Base-by-base conservation (phyloP, 2,329 filamentous ascomycete genomes). In the Epichloe sp. region DNA sequence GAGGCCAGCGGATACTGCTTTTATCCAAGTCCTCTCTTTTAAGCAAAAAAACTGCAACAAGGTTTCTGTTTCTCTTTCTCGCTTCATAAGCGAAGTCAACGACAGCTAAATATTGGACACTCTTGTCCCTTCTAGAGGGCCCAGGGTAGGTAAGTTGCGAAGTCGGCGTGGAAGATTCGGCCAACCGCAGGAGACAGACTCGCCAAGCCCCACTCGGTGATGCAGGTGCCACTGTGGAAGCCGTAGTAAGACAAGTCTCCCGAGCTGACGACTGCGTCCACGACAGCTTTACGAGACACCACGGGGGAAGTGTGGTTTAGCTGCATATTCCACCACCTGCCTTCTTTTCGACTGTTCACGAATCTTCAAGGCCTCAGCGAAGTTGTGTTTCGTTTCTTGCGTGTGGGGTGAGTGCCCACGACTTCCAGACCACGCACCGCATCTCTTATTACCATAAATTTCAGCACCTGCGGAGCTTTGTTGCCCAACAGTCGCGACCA, bases 401-500 rank as follows among this genome's bases (percentile, higher is more conserved):
- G 34, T 38, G 48, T 19, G 48, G 48, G 34, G 19, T 31, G 15
- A 37, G 41, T 15, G 41, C 19, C 37, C 41, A n/a, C 11, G 41
- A 49, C 31, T 38, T 42, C 23, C 41, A 35, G 40, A 36, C 44
- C 42, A 45, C 45, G 34, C 48, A 37, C 48, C 41, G 26, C 49
- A 48, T 37, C 49, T 40, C 47, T 49, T 44, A 44, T 49, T 44
- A 44, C 19, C 48, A 34, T 10, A 26, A 47, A 47, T 41, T 48
- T 19, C 38, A 52, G 46, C 45, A 49, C 37, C 42, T 36, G n/a
- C 38, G 44, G 46, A 46, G 47, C 49, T 42, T 26, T 26, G 23
- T 48, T 45, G 26, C 51, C 47, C 17, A 21, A 44, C 36, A 41
- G 49, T 47, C 53, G 54, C 56, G 52, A 57, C 48, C 58, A 63